A percentile compares a stretch with the other conserved stretches of the same genome.
Evolutionary conservation across 768 basidiomycete species (phyloP).

Genomic region (Phlegmacium glaucopus): DNA sequence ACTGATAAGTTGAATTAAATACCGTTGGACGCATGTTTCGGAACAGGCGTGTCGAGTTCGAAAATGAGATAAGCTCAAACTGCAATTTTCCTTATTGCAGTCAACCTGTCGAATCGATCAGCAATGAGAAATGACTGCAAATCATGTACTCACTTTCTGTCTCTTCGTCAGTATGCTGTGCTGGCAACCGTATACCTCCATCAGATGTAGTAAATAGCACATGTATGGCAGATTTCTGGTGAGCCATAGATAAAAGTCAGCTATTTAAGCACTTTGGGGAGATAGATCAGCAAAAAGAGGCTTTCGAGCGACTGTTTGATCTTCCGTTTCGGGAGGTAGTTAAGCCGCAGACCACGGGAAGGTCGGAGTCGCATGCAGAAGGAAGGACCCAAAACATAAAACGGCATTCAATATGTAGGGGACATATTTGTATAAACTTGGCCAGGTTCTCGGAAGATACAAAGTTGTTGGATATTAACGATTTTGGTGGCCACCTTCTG

Average conservation of each 20-base stretch:
- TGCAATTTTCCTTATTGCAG: conserved; percentile 38
- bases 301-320: background rate
- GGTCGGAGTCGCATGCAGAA: too few species aligned
- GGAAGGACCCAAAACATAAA: too few species aligned
- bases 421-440: too few species aligned
- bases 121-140: background rate
- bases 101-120: conserved; percentile 37
- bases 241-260: background rate
- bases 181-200: conserved; percentile 12
- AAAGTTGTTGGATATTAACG: too few species aligned
- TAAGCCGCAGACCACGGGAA: too few species aligned
- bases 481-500: too few species aligned
- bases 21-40: conserved; percentile 1
- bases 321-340: too few species aligned
- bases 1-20: conserved; percentile 6
- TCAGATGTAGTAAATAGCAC: conserved; percentile 22
- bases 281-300: background rate
- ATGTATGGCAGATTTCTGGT: conserved; percentile 11
- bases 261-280: background rate
- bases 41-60: background rate
- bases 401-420: too few species aligned
- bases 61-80: conserved; percentile 31
- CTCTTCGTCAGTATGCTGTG: conserved; percentile 18
- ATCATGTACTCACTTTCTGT: conserved; percentile 13
- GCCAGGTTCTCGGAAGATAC: too few species aligned